Percentiles rank a stretch among this genome's conserved stretches.
Conservation (phyloP, 768 basidiomycete genomes). For the Termitomyces sp. region DNA sequence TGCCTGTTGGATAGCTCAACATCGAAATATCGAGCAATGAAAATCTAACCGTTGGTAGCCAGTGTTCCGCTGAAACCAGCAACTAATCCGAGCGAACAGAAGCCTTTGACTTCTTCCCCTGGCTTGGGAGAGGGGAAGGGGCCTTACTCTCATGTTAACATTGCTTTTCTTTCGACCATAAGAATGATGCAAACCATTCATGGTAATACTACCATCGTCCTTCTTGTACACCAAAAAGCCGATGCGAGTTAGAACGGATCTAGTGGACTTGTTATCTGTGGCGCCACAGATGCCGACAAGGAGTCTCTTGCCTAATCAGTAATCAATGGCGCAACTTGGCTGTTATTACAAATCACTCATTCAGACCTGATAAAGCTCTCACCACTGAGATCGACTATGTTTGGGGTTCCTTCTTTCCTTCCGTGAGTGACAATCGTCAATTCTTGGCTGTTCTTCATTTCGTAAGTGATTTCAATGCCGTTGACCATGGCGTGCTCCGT, state of each 20-base stretch:
- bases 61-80: background rate
- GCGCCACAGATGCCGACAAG: slow-evolving; percentile 8
- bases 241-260: too few species aligned
- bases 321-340: background rate
- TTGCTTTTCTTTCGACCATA: background rate
- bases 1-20: background rate
- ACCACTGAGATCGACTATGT: background rate
- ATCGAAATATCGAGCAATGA: background rate
- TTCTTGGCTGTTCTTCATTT: too few species aligned
- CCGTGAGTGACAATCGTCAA: too few species aligned
- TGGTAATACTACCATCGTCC: background rate
- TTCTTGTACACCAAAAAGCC: slow-evolving; percentile 5
- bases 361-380: background rate
- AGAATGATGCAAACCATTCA: background rate
- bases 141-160: background rate
- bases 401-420: background rate
- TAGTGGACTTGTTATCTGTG: too few species aligned
- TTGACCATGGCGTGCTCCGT: background rate
- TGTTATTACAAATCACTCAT: background rate
- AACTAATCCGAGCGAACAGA: slow-evolving; percentile 4
- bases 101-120: background rate
- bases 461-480: background rate
- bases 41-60: background rate
- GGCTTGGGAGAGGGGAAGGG: background rate
- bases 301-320: background rate